Evolutionary conservation across 768 basidiomycete species (phyloP).

Genomic region (Coprinellus micaceus): DNA sequence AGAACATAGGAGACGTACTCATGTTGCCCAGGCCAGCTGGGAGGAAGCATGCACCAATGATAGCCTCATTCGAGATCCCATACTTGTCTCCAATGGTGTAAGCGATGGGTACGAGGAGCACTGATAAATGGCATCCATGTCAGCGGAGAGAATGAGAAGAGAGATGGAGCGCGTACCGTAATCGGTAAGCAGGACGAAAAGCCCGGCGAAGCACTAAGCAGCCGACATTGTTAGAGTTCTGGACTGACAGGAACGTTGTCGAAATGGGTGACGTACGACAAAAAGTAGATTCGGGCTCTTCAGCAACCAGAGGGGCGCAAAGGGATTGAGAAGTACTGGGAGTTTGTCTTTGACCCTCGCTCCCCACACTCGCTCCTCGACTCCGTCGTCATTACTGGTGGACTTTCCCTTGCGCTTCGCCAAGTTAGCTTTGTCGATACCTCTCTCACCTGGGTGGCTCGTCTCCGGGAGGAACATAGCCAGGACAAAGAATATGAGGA

Average conservation of each 20-base stretch:
- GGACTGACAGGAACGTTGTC: not conserved
- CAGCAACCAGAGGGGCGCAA: constrained; percentile 43
- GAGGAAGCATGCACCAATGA: constrained; percentile 58
- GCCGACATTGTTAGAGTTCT: too few relatives aligned
- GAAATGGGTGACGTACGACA: constrained; percentile 35
- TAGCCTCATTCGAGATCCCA: constrained; percentile 50
- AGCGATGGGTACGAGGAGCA: constrained; percentile 56
- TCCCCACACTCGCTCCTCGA: constrained; percentile 31
- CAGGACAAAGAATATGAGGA: constrained; percentile 40
- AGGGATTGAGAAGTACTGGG: constrained; percentile 51
- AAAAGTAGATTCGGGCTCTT: constrained; percentile 55
- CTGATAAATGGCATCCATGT: constrained; percentile 19
- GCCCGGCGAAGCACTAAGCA: constrained; percentile 21
- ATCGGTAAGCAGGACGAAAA: constrained; percentile 30
- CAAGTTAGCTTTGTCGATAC: constrained; percentile 42
- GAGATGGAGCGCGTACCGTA: constrained; percentile 25
- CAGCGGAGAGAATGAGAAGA: not conserved
- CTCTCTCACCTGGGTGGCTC: constrained; percentile 54
- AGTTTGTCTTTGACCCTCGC: constrained; percentile 28
- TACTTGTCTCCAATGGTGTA: constrained; percentile 62
- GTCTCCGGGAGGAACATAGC: constrained; percentile 59
- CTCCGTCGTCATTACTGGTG: constrained; percentile 15
- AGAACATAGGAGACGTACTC: constrained; percentile 32
- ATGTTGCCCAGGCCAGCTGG: constrained; percentile 60
- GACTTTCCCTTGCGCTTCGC: not conserved